Evolutionary conservation across 2,329 filamentous ascomycete species (phyloP).

Genomic region (Spiromastix sp.): DNA sequence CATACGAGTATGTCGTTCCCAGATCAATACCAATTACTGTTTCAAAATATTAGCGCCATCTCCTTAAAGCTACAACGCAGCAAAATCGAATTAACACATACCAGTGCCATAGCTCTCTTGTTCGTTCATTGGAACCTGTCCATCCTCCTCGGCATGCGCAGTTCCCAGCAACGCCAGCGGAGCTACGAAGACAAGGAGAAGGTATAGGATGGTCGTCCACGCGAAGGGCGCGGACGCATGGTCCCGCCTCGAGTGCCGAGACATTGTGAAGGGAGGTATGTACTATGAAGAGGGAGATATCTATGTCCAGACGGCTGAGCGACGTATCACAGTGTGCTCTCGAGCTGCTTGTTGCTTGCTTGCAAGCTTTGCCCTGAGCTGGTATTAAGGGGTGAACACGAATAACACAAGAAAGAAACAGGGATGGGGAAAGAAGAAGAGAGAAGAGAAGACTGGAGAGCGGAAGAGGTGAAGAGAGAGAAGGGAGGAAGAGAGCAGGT

Average conservation of each 20-base stretch:
- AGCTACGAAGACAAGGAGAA: constrained; percentile 74
- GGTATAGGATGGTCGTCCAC: constrained; percentile 85
- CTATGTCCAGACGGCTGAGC: not conserved
- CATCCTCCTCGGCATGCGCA: constrained; percentile 60
- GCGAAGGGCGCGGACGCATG: constrained; percentile 63
- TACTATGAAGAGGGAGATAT: constrained; percentile 6
- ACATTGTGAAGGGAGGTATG: constrained; percentile 33
- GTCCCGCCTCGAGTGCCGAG: constrained; percentile 45
- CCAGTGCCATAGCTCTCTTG: constrained; percentile 68
- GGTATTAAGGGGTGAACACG: no score
- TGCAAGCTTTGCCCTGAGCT: no score
- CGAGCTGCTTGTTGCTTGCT: no score
- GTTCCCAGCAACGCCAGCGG: constrained; percentile 75
- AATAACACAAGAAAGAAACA: constrained; percentile 10
- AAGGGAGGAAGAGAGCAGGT: constrained; percentile 8
- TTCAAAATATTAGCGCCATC: not conserved
- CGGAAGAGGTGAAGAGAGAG: constrained; percentile 12
- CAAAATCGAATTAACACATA: constrained; percentile 30
- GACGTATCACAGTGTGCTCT: no score
- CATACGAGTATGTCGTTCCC: constrained; percentile 64
- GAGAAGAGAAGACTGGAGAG: constrained; percentile 13
- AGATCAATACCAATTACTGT: constrained; percentile 88
- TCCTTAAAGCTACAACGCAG: not conserved
- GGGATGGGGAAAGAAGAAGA: constrained; percentile 13
- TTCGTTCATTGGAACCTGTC: constrained; percentile 52